Percentiles rank a stretch among this genome's conserved stretches.
Evolutionary conservation across 1,284 basidiomycete genomes (phyloP).

Genomic region (Cryptococcus maquisensis): DNA sequence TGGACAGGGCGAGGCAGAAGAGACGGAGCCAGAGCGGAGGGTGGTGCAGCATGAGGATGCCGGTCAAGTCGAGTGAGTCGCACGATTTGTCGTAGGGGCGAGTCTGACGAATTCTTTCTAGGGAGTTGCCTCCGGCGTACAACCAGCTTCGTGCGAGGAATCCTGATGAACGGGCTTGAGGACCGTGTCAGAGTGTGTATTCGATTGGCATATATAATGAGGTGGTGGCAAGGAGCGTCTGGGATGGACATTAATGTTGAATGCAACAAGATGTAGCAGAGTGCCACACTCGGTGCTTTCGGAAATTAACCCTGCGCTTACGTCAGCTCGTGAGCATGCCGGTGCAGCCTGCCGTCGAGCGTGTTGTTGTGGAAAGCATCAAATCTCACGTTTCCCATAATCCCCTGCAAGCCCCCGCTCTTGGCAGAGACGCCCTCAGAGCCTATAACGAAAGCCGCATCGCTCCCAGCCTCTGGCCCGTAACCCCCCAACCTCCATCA

Average conservation of each 20-base stretch:
- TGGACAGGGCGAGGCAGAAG: not conserved
- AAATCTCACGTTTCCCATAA: too few species aligned
- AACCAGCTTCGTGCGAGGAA: slow-evolving; percentile 32
- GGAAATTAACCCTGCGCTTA: not conserved
- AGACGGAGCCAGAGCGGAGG: slow-evolving; percentile 7
- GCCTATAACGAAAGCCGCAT: too few species aligned
- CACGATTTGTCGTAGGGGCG: not conserved
- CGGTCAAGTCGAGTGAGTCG: slow-evolving; percentile 29
- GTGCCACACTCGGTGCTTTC: not conserved
- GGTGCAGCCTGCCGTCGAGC: too few species aligned
- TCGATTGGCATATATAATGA: not conserved
- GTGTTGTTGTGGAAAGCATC: too few species aligned
- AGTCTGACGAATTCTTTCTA: not conserved
- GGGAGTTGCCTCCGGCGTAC: slow-evolving; percentile 34
- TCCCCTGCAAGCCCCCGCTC: too few species aligned
- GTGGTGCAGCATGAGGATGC: slow-evolving; percentile 33
- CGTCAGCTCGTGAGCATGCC: too few species aligned
- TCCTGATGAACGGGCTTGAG: slow-evolving; percentile 16
- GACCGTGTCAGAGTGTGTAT: too few species aligned
- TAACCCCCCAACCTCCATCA: too few species aligned
- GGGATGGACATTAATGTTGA: not conserved
- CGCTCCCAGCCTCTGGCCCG: too few species aligned
- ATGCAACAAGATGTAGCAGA: too few species aligned
- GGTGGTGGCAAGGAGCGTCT: not conserved
- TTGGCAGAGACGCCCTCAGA: too few species aligned